Base-by-base conservation (phyloP, 75 land plant species). In the Selaginella tamariscina region DNA sequence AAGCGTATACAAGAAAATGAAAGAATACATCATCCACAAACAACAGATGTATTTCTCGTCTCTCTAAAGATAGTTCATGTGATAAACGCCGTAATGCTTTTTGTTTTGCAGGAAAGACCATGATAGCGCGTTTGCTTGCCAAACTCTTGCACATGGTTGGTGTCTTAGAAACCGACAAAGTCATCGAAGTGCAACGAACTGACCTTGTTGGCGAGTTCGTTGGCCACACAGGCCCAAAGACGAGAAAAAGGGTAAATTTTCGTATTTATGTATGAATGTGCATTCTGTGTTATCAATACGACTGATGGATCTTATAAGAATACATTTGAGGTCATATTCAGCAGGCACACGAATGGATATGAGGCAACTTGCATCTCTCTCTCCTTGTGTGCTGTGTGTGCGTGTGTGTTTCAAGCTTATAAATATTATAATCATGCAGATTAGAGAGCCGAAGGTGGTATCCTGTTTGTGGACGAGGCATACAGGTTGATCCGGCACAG, bases 121-220 rank as follows among this genome's bases (percentile, higher is more conserved):
- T 92, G 97, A 78, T 92, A 27, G 97, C 97, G 44, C 72, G 92
- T 54, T 64, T 88, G 9, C 81, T 92, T 18, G 97, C 94, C 32
- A 86, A 78, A 64, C 77, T 92, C 31, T 80, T 92, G 2, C 81
- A 92, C 72, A 84, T 82, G 85, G 87, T 92, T 33, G 93, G 97
- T 60, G 77, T 92, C 64, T 60, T 92, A 32, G 85, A 86, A 24
- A 79, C 86, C 32, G 86, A 88, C 66, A 88, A 82, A 69, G 97
- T 92, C 15, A 87, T 86, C 32, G 97, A 88, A 76, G 97, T 92
- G 18, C 97, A 92, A 65, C 74, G 97, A 29, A 88, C 97, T 1
- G 97, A 92, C 73, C 78, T 92, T 57, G 97, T 92, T 72, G 97
- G 97, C 0, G 97, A 92, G 78, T 92, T 92, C 78, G 93, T 92